Base-by-base conservation (phyloP, 441 rosid genomes). In the Jatropha multifida region DNA sequence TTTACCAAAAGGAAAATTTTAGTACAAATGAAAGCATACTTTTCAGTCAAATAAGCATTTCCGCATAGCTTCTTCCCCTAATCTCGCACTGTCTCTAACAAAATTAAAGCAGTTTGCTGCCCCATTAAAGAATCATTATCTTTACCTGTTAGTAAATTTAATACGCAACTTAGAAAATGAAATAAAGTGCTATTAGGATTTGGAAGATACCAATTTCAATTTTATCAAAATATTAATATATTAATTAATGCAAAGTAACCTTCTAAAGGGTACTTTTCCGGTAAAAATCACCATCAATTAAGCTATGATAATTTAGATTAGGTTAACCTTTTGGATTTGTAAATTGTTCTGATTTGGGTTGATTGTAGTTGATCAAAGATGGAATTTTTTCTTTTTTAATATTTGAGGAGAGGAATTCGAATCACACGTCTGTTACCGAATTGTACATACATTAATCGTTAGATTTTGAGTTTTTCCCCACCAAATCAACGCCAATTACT, bases 21-120 rank as follows among this genome's bases (percentile, higher is more conserved):
- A 51, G 4, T 14, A 2, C 4, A 7, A 55, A 55, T 55, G 7
- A 10, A n/a, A 55, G 56, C 27, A 7, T 23, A 1, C n/a, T 13
- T 7, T 44, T 5, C 1, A 42, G 72, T 75, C 75, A 77, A 77
- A 68, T 48, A 14, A 68, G 55, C 77, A 74, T 0, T 68, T 23
- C 72, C 82, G 76, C 83, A 76, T 78, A 81, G 27, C 40, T 75
- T 75, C 75, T 60, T 61, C 55, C 69, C 27, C 7, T 41, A 61
- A 38, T 32, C 12, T 20, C 49, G 46, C 14, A 13, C 2, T 65
- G 4, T 52, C 23, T 56, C 56, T 54, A 69, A 69, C 48, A 38
- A 10, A 69, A 42, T 13, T 69, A 49, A 65, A 37, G 58, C 8
- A 52, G 54, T 26, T 49, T 32, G 60, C 32, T 40, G 23, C 23